Percentiles rank a stretch among this genome's conserved stretches.
Conservation (phyloP, 768 basidiomycete genomes). For the Macrocybe gigantea region DNA sequence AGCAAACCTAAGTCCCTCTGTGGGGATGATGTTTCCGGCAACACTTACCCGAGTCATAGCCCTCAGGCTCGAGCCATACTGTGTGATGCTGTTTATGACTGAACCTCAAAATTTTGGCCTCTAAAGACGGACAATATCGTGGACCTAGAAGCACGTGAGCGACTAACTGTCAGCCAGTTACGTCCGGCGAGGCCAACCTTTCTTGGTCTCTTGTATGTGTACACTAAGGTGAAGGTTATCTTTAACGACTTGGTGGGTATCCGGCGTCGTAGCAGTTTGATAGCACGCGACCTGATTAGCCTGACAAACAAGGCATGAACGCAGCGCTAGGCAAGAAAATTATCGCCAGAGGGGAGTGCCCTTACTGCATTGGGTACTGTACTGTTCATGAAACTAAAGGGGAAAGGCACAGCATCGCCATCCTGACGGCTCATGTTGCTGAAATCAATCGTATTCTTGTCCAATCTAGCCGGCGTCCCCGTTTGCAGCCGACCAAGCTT, state of each 20-base stretch:
- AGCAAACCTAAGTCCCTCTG: no score
- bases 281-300: slow-evolving; percentile 70
- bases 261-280: slow-evolving; percentile 65
- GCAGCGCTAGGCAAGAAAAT: no score
- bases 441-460: slow-evolving; percentile 67
- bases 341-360: neutral
- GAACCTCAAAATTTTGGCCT: slow-evolving; percentile 82
- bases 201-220: slow-evolving; percentile 86
- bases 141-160: slow-evolving; percentile 47
- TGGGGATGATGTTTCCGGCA: neutral
- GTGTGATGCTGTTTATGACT: slow-evolving; percentile 62
- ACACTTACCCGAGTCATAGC: slow-evolving; percentile 71
- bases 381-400: slow-evolving; percentile 74
- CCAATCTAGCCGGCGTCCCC: slow-evolving; percentile 79
- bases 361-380: slow-evolving; percentile 65
- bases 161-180: neutral
- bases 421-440: slow-evolving; percentile 51
- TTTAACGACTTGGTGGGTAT: slow-evolving; percentile 69
- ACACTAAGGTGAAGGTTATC: slow-evolving; percentile 74
- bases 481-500: slow-evolving; percentile 80
- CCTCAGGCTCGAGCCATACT: slow-evolving; percentile 91
- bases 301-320: slow-evolving; percentile 25
- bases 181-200: slow-evolving; percentile 39
- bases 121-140: slow-evolving; percentile 87
- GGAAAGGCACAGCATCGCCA: slow-evolving; percentile 59